A percentile compares a stretch with the other conserved stretches of the same genome.
phyloP scores from a whole-genome alignment of 2,329 filamentous ascomycete species.

The Epicoccum sorghinum region DNA sequence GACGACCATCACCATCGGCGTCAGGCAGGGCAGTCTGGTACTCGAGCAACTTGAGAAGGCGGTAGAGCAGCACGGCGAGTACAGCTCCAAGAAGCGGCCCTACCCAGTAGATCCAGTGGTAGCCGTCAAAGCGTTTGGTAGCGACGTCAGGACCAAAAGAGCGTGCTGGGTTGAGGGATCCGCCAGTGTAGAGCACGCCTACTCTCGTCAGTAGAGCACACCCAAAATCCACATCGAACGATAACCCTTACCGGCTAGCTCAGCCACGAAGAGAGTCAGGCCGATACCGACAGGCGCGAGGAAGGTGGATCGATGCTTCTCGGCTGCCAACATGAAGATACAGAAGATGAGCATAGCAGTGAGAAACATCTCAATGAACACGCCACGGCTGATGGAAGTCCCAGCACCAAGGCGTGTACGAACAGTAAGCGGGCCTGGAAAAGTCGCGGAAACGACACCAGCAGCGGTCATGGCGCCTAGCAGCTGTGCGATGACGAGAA shows the following conservation, averaged over 20 bases:
- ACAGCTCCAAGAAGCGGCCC: slow-evolving; percentile 55
- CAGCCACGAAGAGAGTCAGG: slow-evolving; percentile 54
- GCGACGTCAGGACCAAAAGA: slow-evolving; percentile 57
- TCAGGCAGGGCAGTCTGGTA: slow-evolving; percentile 59
- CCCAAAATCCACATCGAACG: too few relatives aligned
- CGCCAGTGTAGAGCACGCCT: slow-evolving; percentile 56
- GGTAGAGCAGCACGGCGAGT: slow-evolving; percentile 56
- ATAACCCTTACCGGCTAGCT: slow-evolving; percentile 48
- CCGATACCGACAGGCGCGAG: slow-evolving; percentile 52
- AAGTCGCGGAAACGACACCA: slow-evolving; percentile 52
- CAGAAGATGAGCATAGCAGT: slow-evolving; percentile 57
- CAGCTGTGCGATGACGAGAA: slow-evolving; percentile 55
- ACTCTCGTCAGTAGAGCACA: slow-evolving; percentile 13
- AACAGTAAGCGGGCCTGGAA: slow-evolving; percentile 55
- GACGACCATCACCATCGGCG: slow-evolving; percentile 53
- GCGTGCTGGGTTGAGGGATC: slow-evolving; percentile 57
- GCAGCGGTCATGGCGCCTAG: slow-evolving; percentile 54
- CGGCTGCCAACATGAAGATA: slow-evolving; percentile 54
- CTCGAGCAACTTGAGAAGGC: slow-evolving; percentile 56
- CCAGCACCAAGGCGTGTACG: slow-evolving; percentile 50
- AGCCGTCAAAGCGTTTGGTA: slow-evolving; percentile 48
- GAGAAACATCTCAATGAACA: slow-evolving; percentile 59
- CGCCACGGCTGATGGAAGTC: slow-evolving; percentile 52
- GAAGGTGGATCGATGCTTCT: slow-evolving; percentile 50
- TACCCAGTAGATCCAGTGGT: slow-evolving; percentile 61